These are phyloP conservation scores for Tylopilus plumbeoviolaceoides DNA, from an alignment of 768 basidiomycete genomes.

Conservation along the genomic window DNA sequence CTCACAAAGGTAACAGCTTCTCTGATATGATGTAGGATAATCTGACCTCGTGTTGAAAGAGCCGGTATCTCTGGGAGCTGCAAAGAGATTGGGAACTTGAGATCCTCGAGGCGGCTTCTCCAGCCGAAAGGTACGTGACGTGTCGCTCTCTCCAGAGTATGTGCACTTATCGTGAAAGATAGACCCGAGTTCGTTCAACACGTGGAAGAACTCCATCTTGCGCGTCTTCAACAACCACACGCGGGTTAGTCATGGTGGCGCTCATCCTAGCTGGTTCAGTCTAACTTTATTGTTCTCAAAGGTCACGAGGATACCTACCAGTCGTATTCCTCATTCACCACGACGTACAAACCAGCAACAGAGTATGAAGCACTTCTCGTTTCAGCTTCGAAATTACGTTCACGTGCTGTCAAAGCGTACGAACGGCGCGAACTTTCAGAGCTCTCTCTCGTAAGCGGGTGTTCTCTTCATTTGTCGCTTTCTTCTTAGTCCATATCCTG, in stretches of 20 bases:
- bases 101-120: slow-evolving; percentile 46
- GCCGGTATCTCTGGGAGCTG: slow-evolving; percentile 65
- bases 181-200: slow-evolving; percentile 44
- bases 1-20: slow-evolving; percentile 50
- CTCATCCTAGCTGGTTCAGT: neutral
- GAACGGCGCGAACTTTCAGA: slow-evolving; percentile 64
- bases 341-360: slow-evolving; percentile 64
- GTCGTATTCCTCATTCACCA: slow-evolving; percentile 86
- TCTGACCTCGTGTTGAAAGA: slow-evolving; percentile 40
- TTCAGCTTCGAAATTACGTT: slow-evolving; percentile 68
- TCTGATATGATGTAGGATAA: slow-evolving; percentile 5
- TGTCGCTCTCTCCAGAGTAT: neutral
- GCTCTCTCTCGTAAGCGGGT: slow-evolving; percentile 47
- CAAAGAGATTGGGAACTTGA: slow-evolving; percentile 75
- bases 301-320: slow-evolving; percentile 80
- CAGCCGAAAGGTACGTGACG: slow-evolving; percentile 42
- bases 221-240: slow-evolving; percentile 73
- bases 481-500: slow-evolving; percentile 14
- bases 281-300: slow-evolving; percentile 26
- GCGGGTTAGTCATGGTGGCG: slow-evolving; percentile 44
- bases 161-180: neutral
- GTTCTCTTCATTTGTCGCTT: neutral
- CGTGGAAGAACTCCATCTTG: slow-evolving; percentile 58
- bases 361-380: slow-evolving; percentile 78
- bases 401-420: slow-evolving; percentile 55